phyloP scores from a whole-genome alignment of 2,329 filamentous ascomycete species.

The Sclerotinia trifoliorum region DNA sequence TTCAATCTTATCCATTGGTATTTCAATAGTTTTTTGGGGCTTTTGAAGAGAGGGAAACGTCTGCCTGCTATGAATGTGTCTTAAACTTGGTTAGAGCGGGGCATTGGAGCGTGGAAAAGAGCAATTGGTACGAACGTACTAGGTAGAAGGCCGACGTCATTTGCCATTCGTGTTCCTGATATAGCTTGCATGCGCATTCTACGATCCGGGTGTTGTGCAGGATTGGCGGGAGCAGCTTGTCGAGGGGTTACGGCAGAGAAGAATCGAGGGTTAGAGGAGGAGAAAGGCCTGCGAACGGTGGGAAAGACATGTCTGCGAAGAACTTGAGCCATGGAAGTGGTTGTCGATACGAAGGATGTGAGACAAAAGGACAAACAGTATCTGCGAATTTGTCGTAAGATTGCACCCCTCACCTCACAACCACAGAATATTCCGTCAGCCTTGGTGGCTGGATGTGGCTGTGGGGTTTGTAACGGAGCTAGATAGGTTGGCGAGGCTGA shows the following conservation, averaged over 20 bases:
- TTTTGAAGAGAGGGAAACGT: conserved; percentile 35
- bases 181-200: conserved; percentile 5
- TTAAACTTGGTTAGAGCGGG: conserved; percentile 25
- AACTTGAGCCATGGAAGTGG: conserved; percentile 30
- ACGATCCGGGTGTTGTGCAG: conserved; percentile 7
- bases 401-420: neutral
- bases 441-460: conserved; percentile 18
- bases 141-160: conserved; percentile 34
- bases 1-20: conserved; percentile 37
- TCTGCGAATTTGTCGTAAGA: conserved; percentile 2
- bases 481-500: conserved; percentile 11
- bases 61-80: conserved; percentile 42
- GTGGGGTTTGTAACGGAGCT: neutral
- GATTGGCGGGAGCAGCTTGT: conserved; percentile 15
- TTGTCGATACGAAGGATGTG: neutral
- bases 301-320: conserved; percentile 33
- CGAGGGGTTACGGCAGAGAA: conserved; percentile 30
- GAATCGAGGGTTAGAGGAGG: conserved; percentile 26
- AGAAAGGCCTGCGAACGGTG: conserved; percentile 21
- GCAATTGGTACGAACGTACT: conserved; percentile 27
- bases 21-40: conserved; percentile 32
- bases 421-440: neutral
- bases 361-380: neutral
- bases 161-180: conserved; percentile 22
- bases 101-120: neutral